A percentile compares a stretch with the other conserved stretches of the same genome.
Evolutionary conservation across 495 filamentous ascomycete species (phyloP).

Genomic region (Copromyces sp.): DNA sequence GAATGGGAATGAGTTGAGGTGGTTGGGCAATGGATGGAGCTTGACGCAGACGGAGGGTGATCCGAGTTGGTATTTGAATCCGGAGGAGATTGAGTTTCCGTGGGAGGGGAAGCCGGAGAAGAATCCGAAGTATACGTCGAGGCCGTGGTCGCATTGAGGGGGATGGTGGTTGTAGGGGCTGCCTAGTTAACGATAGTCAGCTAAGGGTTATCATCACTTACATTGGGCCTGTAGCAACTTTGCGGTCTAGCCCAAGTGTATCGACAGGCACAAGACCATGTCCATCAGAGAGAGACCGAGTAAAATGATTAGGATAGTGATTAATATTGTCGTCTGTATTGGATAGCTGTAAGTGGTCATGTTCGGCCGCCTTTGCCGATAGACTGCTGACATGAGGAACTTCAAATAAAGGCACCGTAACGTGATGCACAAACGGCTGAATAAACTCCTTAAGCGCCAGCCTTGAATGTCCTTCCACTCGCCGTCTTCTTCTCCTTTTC

Average conservation of each 20-base stretch:
- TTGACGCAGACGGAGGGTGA: slow-evolving; percentile 33
- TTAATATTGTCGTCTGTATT: not conserved
- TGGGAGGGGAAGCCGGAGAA: slow-evolving; percentile 33
- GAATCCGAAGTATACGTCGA: slow-evolving; percentile 25
- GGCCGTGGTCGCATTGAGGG: slow-evolving; percentile 39
- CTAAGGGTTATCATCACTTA: not conserved
- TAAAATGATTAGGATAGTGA: not conserved
- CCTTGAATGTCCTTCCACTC: slow-evolving; percentile 87
- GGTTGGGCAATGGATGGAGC: slow-evolving; percentile 45
- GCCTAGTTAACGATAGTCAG: not conserved
- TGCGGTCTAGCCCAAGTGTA: not conserved
- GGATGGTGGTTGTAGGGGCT: not conserved
- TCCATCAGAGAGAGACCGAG: not conserved
- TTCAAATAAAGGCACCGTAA: not conserved
- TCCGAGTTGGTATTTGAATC: slow-evolving; percentile 41
- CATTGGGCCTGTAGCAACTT: not conserved
- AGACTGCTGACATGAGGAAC: not conserved
- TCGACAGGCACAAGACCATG: not conserved
- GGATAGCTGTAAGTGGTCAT: not conserved
- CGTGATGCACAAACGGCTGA: not conserved
- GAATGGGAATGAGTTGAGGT: slow-evolving; percentile 25
- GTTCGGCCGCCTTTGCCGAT: not conserved
- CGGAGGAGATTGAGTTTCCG: slow-evolving; percentile 34
- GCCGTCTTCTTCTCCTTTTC: slow-evolving; percentile 98
- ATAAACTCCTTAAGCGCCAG: slow-evolving; percentile 10